Evolutionary conservation across 192 early-diverging fungal species (phyloP).

Genomic region (Backusella westeae): DNA sequence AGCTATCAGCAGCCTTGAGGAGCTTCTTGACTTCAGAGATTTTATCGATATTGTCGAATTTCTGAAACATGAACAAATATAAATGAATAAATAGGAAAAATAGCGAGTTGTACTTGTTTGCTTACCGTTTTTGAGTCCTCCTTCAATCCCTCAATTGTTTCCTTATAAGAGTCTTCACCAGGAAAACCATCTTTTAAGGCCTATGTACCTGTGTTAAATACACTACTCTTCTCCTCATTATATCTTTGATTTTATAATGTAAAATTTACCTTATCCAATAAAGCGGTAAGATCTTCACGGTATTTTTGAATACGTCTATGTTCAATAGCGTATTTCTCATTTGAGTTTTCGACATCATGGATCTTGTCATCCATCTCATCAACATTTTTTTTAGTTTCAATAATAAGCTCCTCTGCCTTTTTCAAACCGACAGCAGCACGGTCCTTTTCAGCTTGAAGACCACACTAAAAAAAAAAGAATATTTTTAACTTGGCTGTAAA

Average conservation of each 20-base stretch:
- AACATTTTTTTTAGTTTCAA: constrained; percentile 10
- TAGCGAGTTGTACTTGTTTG: neutral
- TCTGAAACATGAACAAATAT: neutral
- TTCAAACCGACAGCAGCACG: constrained; percentile 4
- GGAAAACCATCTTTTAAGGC: constrained; percentile 1
- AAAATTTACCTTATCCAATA: constrained; percentile 32
- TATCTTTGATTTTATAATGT: neutral
- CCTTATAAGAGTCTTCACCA: constrained; percentile 1
- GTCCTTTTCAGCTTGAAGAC: constrained; percentile 9
- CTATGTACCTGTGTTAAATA: neutral
- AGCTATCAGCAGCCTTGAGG: constrained; percentile 11
- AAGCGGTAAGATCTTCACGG: constrained; percentile 30
- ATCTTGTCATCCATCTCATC: constrained; percentile 17
- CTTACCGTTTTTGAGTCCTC: constrained; percentile 1
- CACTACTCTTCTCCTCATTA: neutral
- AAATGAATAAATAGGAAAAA: neutral
- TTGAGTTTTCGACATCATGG: constrained; percentile 2
- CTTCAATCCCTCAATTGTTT: constrained; percentile 10
- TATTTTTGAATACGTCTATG: constrained; percentile 28
- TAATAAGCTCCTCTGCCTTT: constrained; percentile 11
- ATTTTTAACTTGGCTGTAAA: neutral
- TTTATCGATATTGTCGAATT: neutral
- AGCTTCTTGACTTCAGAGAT: constrained; percentile 18
- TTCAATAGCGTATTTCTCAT: constrained; percentile 35
- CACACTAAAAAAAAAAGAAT: constrained; percentile 19